Base-by-base conservation (phyloP, 495 filamentous ascomycete genomes). In the Filosporella fistucella region DNA sequence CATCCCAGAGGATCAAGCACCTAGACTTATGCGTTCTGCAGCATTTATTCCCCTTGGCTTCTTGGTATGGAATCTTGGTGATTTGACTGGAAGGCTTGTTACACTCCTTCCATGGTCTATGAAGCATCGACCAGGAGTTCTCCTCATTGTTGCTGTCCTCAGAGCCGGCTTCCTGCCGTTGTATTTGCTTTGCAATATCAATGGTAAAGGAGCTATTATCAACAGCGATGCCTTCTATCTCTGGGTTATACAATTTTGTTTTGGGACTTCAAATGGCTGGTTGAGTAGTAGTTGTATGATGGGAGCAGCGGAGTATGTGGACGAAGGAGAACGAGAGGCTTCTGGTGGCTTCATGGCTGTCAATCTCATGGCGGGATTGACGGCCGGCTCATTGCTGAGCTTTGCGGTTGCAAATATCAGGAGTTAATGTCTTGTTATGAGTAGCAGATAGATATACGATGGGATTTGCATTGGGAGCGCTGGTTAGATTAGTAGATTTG, bases 331-430 rank as follows among this genome's bases (percentile, higher is more conserved):
- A 66, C 75, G 83, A 22, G 89, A 95, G 69, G 88, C 89, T 14
- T 82, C 89, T 7, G 93, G 93, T 26, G 89, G 86, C 6, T 97
- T 96, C 55, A 97, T 98, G 93, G 87, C 87, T 8, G 60, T 95
- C 56, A 86, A 84, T 67, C 74, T 96, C 29, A 86, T 96, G 22
- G 84, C 72, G 18, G 93, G 93, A 1, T 64, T 97, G 67, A 78
- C 88, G 3, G 78, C 76, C 34, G 93, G 93, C 12, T 96, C 91
- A 71, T 67, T 97, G 58, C 62, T 90, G 65, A 96, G 91, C 63
- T 99, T 97, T 65, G 67, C 79, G 21, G 82, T 76, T 54, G 74
- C 79, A 3, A 44, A 44, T 23, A 33, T 43, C 2, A 18, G 41
- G 17, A 32, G 10, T 13, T 43, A 21, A 29, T n/a, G n/a, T n/a